Evolutionary conservation across 2,329 filamentous ascomycete species (phyloP), one percentile per base, ranked within the genome.

Genomic region (Helicocarpus griseus): DNA sequence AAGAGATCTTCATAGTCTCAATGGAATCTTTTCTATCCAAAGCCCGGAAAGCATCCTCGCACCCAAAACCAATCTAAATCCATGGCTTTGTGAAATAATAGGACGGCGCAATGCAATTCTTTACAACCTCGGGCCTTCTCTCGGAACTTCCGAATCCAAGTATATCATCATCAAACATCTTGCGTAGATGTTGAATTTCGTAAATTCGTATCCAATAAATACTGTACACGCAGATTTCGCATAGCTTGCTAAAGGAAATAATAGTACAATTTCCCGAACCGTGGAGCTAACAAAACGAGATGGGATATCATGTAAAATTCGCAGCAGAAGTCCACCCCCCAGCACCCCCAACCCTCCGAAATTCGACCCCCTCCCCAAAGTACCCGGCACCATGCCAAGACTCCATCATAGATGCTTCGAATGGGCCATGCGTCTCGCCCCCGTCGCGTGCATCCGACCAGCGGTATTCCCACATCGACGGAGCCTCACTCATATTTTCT

Each of bases 301-400:
- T 35, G 14, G 4, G 33, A 38, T 53, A 53, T 51, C 38, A 44
- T 33, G 72, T 68, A 67, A 83, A 84, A 48, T 65, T 65, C 36
- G 70, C 73, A 14, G 73, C 65, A 48, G 69, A 68, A 52, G 63
- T 75, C 83, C 83, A 86, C 9, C 68, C 67, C 21, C 69, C 73
- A 22, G 77, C 76, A 43, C 77, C 74, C 9, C 78, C 80, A 5
- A 72, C 77, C 54, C 70, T 74, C 57, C 82, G 78, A 61, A 91
- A 90, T 65, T 90, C 91, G 22, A 95, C 89, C 0, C 52, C 69
- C 57, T 93, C 85, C 11, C 83, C 86, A 69, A 98, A 98, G 66
- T 97, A 97, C 2, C 93, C 93, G 22, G 89, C 89, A 56, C 87
- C 82, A 59, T 86, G 82, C 93, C 93, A 98, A 2, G 87, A 86